These are phyloP conservation scores for Beauveria sp. DNA, from an alignment of 2,329 filamentous ascomycete species.

Conservation along the genomic window DNA sequence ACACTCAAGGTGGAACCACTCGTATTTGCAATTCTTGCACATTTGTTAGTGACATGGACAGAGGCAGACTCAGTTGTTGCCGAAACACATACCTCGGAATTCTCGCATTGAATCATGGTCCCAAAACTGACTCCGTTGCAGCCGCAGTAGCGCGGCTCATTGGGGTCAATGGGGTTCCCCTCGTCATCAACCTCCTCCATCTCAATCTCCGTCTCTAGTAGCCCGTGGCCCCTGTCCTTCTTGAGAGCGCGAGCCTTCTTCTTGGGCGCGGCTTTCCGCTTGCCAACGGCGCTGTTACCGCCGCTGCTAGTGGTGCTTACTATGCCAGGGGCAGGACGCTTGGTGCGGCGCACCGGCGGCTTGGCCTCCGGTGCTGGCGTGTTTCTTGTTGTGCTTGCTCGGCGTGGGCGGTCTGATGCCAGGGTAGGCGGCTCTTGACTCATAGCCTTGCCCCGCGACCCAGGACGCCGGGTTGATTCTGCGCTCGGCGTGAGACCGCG, in stretches of 20 bases:
- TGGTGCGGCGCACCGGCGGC: constrained; percentile 50
- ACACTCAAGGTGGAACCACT: constrained; percentile 81
- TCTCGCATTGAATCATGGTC: constrained; percentile 78
- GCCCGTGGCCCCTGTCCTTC: constrained; percentile 37
- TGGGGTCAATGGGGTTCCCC: constrained; percentile 62
- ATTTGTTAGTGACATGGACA: constrained; percentile 14
- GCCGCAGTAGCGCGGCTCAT: constrained; percentile 69
- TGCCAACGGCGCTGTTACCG: constrained; percentile 61
- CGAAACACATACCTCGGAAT: constrained; percentile 50
- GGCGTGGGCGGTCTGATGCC: constrained; percentile 45
- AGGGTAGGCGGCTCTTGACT: constrained; percentile 44
- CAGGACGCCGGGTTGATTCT: constrained; percentile 34
- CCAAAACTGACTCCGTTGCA: constrained; percentile 77
- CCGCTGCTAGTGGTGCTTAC: constrained; percentile 56
- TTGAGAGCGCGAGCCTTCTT: constrained; percentile 51
- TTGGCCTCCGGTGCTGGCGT: constrained; percentile 46
- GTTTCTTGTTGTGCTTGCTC: constrained; percentile 49
- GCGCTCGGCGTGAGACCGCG: constrained; percentile 28
- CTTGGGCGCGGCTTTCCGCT: constrained; percentile 60
- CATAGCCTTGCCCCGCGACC: constrained; percentile 44
- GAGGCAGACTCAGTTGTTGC: background rate
- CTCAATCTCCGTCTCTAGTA: constrained; percentile 38
- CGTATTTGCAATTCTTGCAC: constrained; percentile 60
- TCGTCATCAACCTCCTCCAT: constrained; percentile 58
- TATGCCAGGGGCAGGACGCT: constrained; percentile 64